Percentiles rank a stretch among this genome's conserved stretches.
These are phyloP conservation scores for Capsicum pubescens DNA, from an alignment of 257 asterid genomes.

Conservation along the genomic window DNA sequence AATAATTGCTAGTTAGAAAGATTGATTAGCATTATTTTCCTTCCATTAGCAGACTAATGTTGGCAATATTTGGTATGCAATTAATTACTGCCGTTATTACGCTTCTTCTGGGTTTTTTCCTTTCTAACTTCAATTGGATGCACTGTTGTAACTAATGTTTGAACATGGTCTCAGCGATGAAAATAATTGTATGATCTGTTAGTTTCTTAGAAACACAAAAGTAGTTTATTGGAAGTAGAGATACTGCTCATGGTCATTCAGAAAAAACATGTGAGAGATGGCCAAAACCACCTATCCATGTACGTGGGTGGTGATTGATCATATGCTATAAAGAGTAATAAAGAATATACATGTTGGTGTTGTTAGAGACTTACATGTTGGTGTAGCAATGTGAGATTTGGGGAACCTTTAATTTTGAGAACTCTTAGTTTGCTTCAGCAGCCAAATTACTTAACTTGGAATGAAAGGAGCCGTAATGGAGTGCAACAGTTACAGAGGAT, in stretches of 20 bases:
- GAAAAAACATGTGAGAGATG: background rate
- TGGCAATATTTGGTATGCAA: background rate
- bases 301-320: background rate
- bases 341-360: background rate
- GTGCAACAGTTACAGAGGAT: background rate
- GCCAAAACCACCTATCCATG: background rate
- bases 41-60: background rate
- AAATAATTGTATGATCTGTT: background rate
- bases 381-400: background rate
- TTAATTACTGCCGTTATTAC: background rate
- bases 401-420: background rate
- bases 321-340: background rate
- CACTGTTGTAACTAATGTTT: slow-evolving; percentile 13
- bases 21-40: background rate
- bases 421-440: background rate
- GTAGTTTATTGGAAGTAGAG: background rate
- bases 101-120: background rate
- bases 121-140: background rate
- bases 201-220: background rate
- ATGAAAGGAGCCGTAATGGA: background rate
- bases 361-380: background rate
- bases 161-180: slow-evolving; percentile 6
- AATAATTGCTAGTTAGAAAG: background rate
- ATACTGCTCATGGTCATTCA: background rate
- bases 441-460: background rate